phyloP scores from a whole-genome alignment of 202 grass and related monocot genomes.

The Panicum virgatum region DNA sequence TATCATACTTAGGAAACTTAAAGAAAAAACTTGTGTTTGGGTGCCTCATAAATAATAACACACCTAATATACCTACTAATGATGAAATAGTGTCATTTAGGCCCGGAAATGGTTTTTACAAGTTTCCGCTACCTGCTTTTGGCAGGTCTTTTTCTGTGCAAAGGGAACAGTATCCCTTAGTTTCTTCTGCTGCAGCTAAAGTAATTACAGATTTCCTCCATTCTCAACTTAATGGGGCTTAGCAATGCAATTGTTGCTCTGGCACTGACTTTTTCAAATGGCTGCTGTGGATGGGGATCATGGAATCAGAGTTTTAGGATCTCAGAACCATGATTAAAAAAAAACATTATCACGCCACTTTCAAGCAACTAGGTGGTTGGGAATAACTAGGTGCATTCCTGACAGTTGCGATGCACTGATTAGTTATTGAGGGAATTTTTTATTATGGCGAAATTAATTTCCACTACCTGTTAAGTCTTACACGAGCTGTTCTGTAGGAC shows the following conservation, averaged over 20 bases:
- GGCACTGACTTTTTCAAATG: not conserved
- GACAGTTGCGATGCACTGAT: not conserved
- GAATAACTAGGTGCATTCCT: not conserved
- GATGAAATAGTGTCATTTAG: not conserved
- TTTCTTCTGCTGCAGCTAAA: not conserved
- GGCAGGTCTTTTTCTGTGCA: not conserved
- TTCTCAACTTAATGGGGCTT: not conserved
- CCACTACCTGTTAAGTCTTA: not conserved
- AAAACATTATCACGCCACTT: not conserved
- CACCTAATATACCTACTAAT: not conserved
- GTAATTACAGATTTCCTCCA: not conserved
- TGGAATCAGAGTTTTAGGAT: not conserved
- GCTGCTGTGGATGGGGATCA: not conserved
- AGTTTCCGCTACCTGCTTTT: not conserved
- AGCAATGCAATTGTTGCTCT: not conserved
- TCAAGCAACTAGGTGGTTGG: not conserved
- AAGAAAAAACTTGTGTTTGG: too few species aligned
- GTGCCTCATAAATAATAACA: not conserved
- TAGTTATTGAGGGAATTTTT: not conserved
- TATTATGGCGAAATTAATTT: not conserved
- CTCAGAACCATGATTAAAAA: too few species aligned
- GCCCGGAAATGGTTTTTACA: not conserved
- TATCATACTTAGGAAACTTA: not conserved
- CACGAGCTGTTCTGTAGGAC: not conserved
- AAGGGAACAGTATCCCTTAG: not conserved